phyloP scores from a whole-genome alignment of 306 rosid genomes.

The Ceratonia siliqua region DNA sequence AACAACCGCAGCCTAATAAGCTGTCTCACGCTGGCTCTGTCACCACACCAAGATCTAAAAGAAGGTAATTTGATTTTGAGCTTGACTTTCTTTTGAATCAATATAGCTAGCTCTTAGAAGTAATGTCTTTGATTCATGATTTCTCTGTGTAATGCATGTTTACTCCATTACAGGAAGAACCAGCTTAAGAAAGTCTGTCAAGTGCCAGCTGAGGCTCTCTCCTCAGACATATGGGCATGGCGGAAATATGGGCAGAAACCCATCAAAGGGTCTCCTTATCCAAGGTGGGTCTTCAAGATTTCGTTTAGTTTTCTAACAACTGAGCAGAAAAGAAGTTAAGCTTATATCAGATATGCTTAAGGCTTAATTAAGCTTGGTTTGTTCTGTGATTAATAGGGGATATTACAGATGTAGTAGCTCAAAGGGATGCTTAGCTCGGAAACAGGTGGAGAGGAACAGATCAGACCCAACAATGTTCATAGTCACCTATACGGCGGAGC shows the following conservation, averaged over 20 bases:
- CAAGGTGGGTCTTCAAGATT: slow-evolving; percentile 55
- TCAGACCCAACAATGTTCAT: slow-evolving; percentile 93
- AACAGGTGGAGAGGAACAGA: slow-evolving; percentile 92
- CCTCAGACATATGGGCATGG: slow-evolving; percentile 99
- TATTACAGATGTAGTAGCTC: slow-evolving; percentile 97
- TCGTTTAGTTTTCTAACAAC: background rate
- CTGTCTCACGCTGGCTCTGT: slow-evolving; percentile 44
- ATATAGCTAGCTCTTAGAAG: slow-evolving; percentile 26
- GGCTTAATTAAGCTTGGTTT: slow-evolving; percentile 10
- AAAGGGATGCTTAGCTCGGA: slow-evolving; percentile 94
- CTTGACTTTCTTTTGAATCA: slow-evolving; percentile 13
- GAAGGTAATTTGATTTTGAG: slow-evolving; percentile 52
- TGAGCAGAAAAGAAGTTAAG: background rate
- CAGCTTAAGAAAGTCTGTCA: slow-evolving; percentile 86
- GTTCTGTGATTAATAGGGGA: slow-evolving; percentile 59
- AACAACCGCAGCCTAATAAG: slow-evolving; percentile 42
- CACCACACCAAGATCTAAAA: slow-evolving; percentile 68
- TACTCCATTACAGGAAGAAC: slow-evolving; percentile 63
- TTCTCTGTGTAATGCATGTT: slow-evolving; percentile 12
- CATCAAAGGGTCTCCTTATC: slow-evolving; percentile 96
- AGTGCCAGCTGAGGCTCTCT: slow-evolving; percentile 81
- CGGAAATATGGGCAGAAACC: slow-evolving; percentile 98
- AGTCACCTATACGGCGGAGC: slow-evolving; percentile 92
- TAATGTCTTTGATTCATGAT: slow-evolving; percentile 10
- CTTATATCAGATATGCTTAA: background rate